Percentiles rank a stretch among this genome's conserved stretches.
These are phyloP conservation scores for Trichoderma breve DNA, from an alignment of 2,329 filamentous ascomycete genomes.

Conservation along the genomic window DNA sequence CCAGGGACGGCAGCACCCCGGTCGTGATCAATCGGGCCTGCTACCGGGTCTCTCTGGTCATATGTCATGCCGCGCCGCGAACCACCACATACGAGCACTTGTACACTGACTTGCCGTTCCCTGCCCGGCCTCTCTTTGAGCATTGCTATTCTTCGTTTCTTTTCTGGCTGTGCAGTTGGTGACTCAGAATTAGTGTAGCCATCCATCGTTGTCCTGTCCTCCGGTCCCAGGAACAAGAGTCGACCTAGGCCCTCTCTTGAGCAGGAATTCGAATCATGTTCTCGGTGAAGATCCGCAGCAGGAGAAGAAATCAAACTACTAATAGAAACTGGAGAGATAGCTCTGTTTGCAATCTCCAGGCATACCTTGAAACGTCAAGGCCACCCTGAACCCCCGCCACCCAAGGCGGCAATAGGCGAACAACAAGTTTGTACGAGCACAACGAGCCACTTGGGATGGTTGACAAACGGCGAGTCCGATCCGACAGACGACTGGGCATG, in stretches of 20 bases:
- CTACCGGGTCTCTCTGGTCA: constrained; percentile 21
- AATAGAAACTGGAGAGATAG: background rate
- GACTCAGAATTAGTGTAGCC: background rate
- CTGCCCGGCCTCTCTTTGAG: background rate
- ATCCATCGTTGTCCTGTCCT: background rate
- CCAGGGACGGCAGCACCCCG: constrained; percentile 20
- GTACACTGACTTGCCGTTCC: background rate
- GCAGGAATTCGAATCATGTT: background rate
- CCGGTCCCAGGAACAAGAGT: background rate
- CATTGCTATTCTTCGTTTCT: background rate
- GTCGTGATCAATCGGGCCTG: constrained; percentile 23
- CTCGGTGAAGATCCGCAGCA: background rate
- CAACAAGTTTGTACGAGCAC: background rate
- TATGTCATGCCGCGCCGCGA: constrained; percentile 22
- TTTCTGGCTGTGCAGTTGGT: background rate
- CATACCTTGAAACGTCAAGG: background rate
- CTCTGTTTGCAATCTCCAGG: background rate
- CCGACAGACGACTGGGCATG: background rate
- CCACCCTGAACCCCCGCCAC: background rate
- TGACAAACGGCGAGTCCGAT: constrained; percentile 13
- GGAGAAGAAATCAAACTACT: background rate
- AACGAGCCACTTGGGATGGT: background rate
- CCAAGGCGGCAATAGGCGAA: background rate
- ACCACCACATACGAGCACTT: constrained; percentile 5
- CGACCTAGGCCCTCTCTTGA: background rate